phyloP scores from a whole-genome alignment of 2,329 filamentous ascomycete species.

The Microdochium paspali region DNA sequence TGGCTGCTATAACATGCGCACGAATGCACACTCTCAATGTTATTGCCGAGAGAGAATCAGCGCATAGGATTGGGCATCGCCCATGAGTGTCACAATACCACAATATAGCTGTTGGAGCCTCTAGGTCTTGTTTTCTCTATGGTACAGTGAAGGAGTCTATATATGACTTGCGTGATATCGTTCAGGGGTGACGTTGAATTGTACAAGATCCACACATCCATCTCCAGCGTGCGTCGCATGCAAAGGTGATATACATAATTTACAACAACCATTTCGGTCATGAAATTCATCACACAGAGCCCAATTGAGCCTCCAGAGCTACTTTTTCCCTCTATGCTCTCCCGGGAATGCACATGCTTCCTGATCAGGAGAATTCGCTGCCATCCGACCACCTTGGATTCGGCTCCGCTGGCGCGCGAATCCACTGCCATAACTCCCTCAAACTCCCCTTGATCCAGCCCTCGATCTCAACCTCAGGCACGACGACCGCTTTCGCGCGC shows the following conservation, averaged over 20 bases:
- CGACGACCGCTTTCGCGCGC: slow-evolving; percentile 49
- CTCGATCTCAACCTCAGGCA: slow-evolving; percentile 60
- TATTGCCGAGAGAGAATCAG: no score
- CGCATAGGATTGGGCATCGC: no score
- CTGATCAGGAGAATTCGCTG: neutral
- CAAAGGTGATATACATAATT: neutral
- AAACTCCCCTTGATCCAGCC: slow-evolving; percentile 57
- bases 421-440: slow-evolving; percentile 43
- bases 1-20: no score
- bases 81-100: no score
- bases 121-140: neutral
- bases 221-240: neutral
- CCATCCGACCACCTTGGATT: slow-evolving; percentile 14
- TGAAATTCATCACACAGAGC: neutral
- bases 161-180: neutral
- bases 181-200: neutral
- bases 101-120: neutral
- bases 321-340: neutral
- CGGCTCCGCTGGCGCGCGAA: slow-evolving; percentile 29
- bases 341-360: no score
- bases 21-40: no score
- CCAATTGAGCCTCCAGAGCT: no score
- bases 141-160: neutral
- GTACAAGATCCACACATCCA: neutral
- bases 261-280: neutral